These are phyloP conservation scores for Pterocarpus santalinus DNA, from an alignment of 306 rosid genomes.

Conservation along the genomic window DNA sequence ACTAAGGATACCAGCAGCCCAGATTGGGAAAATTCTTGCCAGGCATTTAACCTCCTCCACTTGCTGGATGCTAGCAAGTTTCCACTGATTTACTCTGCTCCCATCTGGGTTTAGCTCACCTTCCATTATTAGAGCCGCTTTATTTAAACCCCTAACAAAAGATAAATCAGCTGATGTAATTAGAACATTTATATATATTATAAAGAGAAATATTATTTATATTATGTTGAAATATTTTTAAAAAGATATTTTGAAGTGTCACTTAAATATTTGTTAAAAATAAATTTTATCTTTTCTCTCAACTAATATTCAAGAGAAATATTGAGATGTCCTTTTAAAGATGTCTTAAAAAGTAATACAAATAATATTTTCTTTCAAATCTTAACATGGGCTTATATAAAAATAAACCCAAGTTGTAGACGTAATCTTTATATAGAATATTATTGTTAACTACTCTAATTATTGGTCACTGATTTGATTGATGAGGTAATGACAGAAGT, in stretches of 20 bases:
- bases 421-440: neutral
- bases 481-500: neutral
- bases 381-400: neutral
- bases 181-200: neutral
- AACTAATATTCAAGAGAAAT: too few species aligned
- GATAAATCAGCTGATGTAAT: neutral
- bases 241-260: too few species aligned
- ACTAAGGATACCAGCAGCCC: constrained; percentile 59
- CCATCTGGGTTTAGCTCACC: constrained; percentile 69
- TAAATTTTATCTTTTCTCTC: too few species aligned
- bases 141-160: constrained; percentile 55
- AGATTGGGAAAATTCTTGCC: constrained; percentile 58
- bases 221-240: too few species aligned
- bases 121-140: constrained; percentile 65
- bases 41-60: constrained; percentile 74
- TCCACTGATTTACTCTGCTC: constrained; percentile 58
- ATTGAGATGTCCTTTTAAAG: too few species aligned
- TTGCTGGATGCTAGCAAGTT: constrained; percentile 66
- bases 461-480: constrained; percentile 11
- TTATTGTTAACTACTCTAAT: neutral
- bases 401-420: constrained; percentile 9
- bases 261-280: too few species aligned
- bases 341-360: too few species aligned
- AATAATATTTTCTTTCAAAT: too few species aligned
- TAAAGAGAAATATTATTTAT: too few species aligned